phyloP scores from a whole-genome alignment of 2,329 filamentous ascomycete genomes.

The Calonectria ilicicola region DNA sequence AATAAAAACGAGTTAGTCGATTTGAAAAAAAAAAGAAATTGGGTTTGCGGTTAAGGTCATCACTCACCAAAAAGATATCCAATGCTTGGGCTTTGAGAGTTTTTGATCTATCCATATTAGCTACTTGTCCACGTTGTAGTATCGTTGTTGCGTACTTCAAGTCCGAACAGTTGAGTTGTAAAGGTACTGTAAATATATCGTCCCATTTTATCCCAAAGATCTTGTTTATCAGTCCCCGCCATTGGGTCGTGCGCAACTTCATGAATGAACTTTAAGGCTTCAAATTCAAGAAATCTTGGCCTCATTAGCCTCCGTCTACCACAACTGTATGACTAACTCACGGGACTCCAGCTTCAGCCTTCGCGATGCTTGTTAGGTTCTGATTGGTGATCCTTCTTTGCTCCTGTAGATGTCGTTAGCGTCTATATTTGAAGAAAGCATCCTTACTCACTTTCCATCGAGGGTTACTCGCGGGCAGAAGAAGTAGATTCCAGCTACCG shows the following conservation, averaged over 20 bases:
- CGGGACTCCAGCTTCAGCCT: constrained; percentile 2
- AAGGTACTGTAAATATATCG: constrained; percentile 21
- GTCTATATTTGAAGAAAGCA: not conserved
- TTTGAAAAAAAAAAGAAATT: too few relatives aligned
- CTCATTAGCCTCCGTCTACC: not conserved
- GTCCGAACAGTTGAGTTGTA: constrained; percentile 8
- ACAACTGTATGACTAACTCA: not conserved
- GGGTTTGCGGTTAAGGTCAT: not conserved
- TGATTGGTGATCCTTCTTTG: constrained; percentile 7
- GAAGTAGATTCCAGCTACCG: constrained; percentile 7
- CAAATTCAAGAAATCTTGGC: constrained; percentile 12
- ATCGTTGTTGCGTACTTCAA: not conserved
- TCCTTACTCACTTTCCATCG: not conserved
- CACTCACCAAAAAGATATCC: not conserved
- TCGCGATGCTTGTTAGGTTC: constrained; percentile 1
- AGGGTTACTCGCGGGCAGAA: not conserved
- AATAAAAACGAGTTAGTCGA: not conserved
- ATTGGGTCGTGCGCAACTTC: constrained; percentile 8
- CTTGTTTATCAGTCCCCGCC: not conserved
- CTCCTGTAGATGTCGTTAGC: not conserved
- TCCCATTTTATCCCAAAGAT: not conserved
- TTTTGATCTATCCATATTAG: constrained; percentile 5
- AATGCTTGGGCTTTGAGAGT: constrained; percentile 2
- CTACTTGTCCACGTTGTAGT: not conserved
- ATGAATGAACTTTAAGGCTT: constrained; percentile 8